Evolutionary conservation across 805 yeast genomes (phyloP).

Genomic region (Ogataea nakhonphanomensis): DNA sequence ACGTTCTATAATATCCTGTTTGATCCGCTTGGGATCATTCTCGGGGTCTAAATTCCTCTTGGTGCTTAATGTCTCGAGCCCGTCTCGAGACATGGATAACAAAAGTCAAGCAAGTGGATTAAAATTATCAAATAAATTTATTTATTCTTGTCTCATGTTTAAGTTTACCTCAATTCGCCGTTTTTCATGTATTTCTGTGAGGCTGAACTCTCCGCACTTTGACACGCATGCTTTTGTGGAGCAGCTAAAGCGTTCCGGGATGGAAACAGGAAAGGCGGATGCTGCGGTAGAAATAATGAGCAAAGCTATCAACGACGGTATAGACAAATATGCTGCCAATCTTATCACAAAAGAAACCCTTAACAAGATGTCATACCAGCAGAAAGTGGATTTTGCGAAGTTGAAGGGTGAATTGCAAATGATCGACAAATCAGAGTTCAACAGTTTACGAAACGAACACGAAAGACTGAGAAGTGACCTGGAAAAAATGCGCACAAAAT

Average conservation of each 20-base stretch:
- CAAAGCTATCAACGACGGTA: slow-evolving; percentile 75
- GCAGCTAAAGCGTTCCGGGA: slow-evolving; percentile 60
- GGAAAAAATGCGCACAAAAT: slow-evolving; percentile 77
- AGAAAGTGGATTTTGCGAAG: slow-evolving; percentile 94
- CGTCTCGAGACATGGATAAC: slow-evolving; percentile 5
- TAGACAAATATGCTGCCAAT: slow-evolving; percentile 67
- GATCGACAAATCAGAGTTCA: slow-evolving; percentile 82
- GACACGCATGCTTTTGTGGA: slow-evolving; percentile 76
- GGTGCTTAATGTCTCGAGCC: slow-evolving; percentile 2
- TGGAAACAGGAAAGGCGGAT: slow-evolving; percentile 72
- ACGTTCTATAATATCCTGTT: background rate
- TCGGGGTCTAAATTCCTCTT: background rate
- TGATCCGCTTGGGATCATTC: background rate
- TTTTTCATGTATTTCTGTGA: slow-evolving; percentile 1
- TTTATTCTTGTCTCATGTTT: slow-evolving; percentile 1
- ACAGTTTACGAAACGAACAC: slow-evolving; percentile 78
- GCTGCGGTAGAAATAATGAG: slow-evolving; percentile 72
- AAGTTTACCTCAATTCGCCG: background rate
- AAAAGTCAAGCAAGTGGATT: no score
- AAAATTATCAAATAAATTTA: background rate
- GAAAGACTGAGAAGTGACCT: slow-evolving; percentile 80
- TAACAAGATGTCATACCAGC: slow-evolving; percentile 85
- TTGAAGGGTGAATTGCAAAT: slow-evolving; percentile 87
- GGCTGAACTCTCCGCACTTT: slow-evolving; percentile 39
- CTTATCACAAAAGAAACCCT: slow-evolving; percentile 83